Base-by-base conservation (phyloP, 257 asterid genomes). In the Osmanthus fragrans region DNA sequence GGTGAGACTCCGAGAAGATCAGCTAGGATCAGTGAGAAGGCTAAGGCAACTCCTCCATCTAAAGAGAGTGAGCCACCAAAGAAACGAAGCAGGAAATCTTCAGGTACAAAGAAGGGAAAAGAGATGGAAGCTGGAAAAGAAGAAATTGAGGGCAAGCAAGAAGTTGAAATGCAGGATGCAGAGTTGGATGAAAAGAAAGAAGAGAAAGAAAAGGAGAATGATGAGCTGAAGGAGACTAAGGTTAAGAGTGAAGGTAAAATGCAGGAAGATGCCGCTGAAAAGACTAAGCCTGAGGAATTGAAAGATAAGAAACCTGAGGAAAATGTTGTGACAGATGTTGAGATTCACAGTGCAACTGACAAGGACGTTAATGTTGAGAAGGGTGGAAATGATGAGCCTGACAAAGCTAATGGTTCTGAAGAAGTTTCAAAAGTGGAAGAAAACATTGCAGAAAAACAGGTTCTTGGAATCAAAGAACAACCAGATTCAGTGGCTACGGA, bases 1-100 rank as follows among this genome's bases (percentile, higher is more conserved):
- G 87, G 88, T 47, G 91, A 88, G 76, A 86, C 88, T 37, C 91
- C 90, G 0, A 78, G 91, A 77, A 84, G 91, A 80, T 88, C 91
- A 39, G 79, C 88, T 37, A 88, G 91, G 80, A 86, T 88, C 75
- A 88, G 80, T 30, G 87, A 74, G 66, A 87, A 82, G 81, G 90
- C 75, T 2, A 88, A 80, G 80, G 72, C 71, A 16, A 73, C 77
- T 66, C 85, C 88, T 23, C 78, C 85, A 23, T 40, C 82, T 9
- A 82, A 51, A 25, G 81, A 77, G 63, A 79, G 74, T 25, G 82
- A 29, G 74, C 77, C 89, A 49, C 88, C 83, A 40, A 85, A 78
- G 77, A 86, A 86, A 66, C 77, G 83, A 67, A 73, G 84, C 82
- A 79, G 79, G 67, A 85, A 76, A 73, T 40, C 88, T 37, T 83